These are phyloP conservation scores for Quillaja saponaria DNA, from an alignment of 306 rosid species.

Conservation along the genomic window DNA sequence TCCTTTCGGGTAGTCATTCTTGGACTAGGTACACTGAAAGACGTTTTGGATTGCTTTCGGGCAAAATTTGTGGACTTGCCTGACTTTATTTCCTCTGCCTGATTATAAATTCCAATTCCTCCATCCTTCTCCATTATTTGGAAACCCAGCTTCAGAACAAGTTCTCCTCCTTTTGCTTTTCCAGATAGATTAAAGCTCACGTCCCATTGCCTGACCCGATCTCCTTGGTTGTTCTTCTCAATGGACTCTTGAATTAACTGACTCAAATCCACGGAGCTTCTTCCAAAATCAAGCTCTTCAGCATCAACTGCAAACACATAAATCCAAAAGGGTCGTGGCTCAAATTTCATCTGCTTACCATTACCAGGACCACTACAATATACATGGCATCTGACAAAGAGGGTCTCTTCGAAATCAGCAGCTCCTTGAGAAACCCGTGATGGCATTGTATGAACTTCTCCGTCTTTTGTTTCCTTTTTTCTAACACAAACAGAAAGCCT, in stretches of 20 bases:
- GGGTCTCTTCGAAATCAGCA: constrained; percentile 96
- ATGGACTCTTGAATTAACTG: constrained; percentile 70
- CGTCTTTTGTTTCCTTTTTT: constrained; percentile 94
- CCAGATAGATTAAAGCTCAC: constrained; percentile 65
- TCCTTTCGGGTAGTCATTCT: constrained; percentile 60
- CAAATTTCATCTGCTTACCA: constrained; percentile 63
- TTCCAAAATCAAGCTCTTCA: constrained; percentile 81
- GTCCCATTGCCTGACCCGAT: constrained; percentile 83
- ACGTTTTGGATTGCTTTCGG: constrained; percentile 79
- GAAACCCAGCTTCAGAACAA: constrained; percentile 83
- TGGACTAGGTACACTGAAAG: constrained; percentile 93
- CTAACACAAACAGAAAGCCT: constrained; percentile 76
- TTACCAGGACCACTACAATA: constrained; percentile 44
- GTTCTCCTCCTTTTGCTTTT: constrained; percentile 87
- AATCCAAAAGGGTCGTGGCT: constrained; percentile 80
- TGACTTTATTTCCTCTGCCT: constrained; percentile 39
- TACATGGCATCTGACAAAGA: constrained; percentile 76
- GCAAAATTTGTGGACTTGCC: constrained; percentile 50
- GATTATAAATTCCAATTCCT: constrained; percentile 70
- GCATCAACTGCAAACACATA: constrained; percentile 87
- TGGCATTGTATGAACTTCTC: constrained; percentile 93
- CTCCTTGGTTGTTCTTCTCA: constrained; percentile 63
- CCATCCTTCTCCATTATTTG: constrained; percentile 98
- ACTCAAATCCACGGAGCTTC: constrained; percentile 67
- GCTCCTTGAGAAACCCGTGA: constrained; percentile 85